phyloP scores from a whole-genome alignment of 1,284 basidiomycete genomes.

The Apiotrichum laibachii region DNA sequence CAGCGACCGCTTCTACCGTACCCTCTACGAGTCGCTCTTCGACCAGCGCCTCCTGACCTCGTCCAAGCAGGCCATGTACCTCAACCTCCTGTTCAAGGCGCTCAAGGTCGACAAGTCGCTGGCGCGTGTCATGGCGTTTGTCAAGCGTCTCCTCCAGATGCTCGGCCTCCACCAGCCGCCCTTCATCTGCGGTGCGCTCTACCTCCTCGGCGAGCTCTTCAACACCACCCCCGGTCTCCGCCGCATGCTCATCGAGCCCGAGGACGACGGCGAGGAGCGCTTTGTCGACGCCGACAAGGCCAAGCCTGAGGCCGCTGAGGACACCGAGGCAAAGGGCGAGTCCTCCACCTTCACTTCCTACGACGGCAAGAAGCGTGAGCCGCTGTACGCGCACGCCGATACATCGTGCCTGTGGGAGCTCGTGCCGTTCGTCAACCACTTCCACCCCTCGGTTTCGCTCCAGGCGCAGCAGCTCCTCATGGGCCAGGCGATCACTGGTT shows the following conservation, averaged over 20 bases:
- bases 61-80: conserved; percentile 95
- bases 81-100: conserved; percentile 92
- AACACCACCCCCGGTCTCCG: conserved; percentile 68
- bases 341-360: conserved; percentile 53
- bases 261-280: conserved; percentile 56
- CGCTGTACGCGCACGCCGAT: conserved; percentile 79
- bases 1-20: conserved; percentile 82
- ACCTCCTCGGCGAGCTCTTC: conserved; percentile 67
- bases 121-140: conserved; percentile 71
- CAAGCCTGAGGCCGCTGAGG: conserved; percentile 1
- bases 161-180: conserved; percentile 74
- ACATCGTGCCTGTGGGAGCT: conserved; percentile 85
- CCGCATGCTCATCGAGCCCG: conserved; percentile 60
- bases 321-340: conserved; percentile 16
- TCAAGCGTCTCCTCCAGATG: conserved; percentile 83
- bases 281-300: conserved; percentile 53
- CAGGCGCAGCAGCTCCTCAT: conserved; percentile 79
- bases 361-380: conserved; percentile 87
- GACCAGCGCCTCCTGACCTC: conserved; percentile 78
- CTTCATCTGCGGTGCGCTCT: conserved; percentile 84
- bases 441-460: conserved; percentile 85
- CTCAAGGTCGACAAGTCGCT: conserved; percentile 72
- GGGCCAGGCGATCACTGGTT: conserved; percentile 66
- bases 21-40: conserved; percentile 82
- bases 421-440: conserved; percentile 77